Conservation (phyloP, 1,284 basidiomycete genomes). For the Baeospora myosura region DNA sequence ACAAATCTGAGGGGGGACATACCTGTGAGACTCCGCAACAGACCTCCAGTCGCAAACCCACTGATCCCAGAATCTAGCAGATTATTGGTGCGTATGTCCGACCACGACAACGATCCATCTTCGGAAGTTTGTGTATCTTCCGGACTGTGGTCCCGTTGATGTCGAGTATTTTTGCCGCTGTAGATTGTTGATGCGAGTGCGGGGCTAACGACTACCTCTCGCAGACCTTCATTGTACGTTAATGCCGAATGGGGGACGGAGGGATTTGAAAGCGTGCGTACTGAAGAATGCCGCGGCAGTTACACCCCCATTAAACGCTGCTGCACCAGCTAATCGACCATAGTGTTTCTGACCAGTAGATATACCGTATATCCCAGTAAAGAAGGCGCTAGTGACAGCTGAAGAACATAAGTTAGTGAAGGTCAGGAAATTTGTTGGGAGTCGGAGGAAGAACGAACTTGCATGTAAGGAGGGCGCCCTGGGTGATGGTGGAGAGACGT, state of each 20-base stretch:
- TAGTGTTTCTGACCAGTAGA: constrained; percentile 35
- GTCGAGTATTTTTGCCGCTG: constrained; percentile 11
- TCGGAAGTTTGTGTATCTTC: constrained; percentile 19
- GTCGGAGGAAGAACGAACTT: constrained; percentile 50
- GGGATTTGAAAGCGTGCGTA: constrained; percentile 26
- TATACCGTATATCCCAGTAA: constrained; percentile 50
- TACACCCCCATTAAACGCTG: constrained; percentile 60
- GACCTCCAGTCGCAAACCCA: constrained; percentile 54
- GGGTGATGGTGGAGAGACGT: constrained; percentile 32
- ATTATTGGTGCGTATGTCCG: constrained; percentile 46
- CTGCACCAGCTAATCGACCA: constrained; percentile 37
- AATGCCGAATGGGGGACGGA: not conserved
- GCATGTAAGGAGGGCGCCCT: constrained; percentile 60
- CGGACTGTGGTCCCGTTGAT: constrained; percentile 13
- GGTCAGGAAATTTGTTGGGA: constrained; percentile 23
- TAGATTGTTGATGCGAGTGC: constrained; percentile 33
- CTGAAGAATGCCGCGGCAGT: constrained; percentile 67
- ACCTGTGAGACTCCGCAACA: constrained; percentile 35
- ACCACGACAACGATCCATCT: constrained; percentile 30
- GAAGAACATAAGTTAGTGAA: constrained; percentile 12
- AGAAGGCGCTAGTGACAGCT: constrained; percentile 44
- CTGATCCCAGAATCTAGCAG: constrained; percentile 58
- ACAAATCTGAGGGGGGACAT: constrained; percentile 14
- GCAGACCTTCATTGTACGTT: constrained; percentile 38
- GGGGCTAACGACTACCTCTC: constrained; percentile 61